Conservation (phyloP, 805 yeast species). For the Starmerella scarabaei region DNA sequence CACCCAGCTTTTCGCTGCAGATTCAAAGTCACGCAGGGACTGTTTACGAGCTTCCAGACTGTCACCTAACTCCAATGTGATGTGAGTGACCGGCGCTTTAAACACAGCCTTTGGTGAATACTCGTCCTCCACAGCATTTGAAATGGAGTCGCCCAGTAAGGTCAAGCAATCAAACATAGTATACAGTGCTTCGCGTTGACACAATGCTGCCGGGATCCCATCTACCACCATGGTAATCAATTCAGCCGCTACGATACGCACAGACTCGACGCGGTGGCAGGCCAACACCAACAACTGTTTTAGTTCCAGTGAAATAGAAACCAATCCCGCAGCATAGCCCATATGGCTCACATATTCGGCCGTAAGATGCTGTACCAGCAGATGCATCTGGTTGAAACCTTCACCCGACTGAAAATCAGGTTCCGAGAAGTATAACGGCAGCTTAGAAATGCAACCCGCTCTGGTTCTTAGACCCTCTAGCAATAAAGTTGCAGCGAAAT, state of each 20-base stretch:
- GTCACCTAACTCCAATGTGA: conserved; percentile 53
- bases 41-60: conserved; percentile 60
- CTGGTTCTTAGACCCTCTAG: conserved; percentile 68
- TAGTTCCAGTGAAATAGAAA: conserved; percentile 34
- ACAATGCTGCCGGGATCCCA: conserved; percentile 62
- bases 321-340: conserved; percentile 5
- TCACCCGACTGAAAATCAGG: conserved; percentile 60
- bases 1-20: conserved; percentile 57
- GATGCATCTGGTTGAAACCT: conserved; percentile 53
- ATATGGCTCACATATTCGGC: conserved; percentile 33
- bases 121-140: conserved; percentile 71
- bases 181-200: conserved; percentile 59
- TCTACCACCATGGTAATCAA: conserved; percentile 58
- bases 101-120: conserved; percentile 75
- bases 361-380: conserved; percentile 47
- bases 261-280: conserved; percentile 60
- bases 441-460: conserved; percentile 69
- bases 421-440: conserved; percentile 69
- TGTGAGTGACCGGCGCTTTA: conserved; percentile 33
- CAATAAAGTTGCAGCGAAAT: conserved; percentile 66
- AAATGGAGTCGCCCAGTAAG: conserved; percentile 60
- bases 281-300: conserved; percentile 54
- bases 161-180: conserved; percentile 71
- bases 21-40: conserved; percentile 48
- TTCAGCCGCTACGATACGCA: conserved; percentile 69